Evolutionary conservation across 306 rosid genomes (phyloP).

Genomic region (Quercus engelmannii): DNA sequence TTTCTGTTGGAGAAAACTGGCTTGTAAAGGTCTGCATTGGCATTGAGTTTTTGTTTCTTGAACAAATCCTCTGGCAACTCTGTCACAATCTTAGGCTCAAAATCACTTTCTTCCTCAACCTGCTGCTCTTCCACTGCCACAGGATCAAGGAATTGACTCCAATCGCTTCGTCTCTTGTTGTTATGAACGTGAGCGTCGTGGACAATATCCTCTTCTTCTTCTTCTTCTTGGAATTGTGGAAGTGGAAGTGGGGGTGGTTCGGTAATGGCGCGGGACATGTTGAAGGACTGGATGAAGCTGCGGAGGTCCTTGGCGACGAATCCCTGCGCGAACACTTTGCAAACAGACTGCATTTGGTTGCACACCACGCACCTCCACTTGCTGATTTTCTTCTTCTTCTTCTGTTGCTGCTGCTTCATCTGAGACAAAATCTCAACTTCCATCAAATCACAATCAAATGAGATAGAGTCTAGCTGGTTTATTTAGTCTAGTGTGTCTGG

Average conservation of each 20-base stretch:
- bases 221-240: background rate
- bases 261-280: constrained; percentile 47
- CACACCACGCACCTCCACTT: constrained; percentile 82
- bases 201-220: background rate
- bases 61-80: constrained; percentile 43
- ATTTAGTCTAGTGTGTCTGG: too few relatives aligned
- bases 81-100: constrained; percentile 55
- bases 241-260: constrained; percentile 15
- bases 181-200: background rate
- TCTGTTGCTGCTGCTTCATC: constrained; percentile 67
- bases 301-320: constrained; percentile 70
- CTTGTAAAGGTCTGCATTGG: constrained; percentile 9
- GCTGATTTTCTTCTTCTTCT: constrained; percentile 52
- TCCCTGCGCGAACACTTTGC: constrained; percentile 72
- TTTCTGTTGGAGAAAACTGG: constrained; percentile 33
- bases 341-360: constrained; percentile 73
- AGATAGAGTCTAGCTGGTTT: too few relatives aligned
- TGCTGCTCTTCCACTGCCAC: background rate
- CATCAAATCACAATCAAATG: background rate
- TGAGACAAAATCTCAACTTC: constrained; percentile 10
- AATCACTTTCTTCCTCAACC: constrained; percentile 29
- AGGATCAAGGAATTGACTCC: constrained; percentile 64
- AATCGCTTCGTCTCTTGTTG: constrained; percentile 41
- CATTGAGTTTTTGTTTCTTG: constrained; percentile 39
- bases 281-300: constrained; percentile 76